Evolutionary conservation across 1,139 yeast species (phyloP).

Genomic region (Candida dubliniensis): DNA sequence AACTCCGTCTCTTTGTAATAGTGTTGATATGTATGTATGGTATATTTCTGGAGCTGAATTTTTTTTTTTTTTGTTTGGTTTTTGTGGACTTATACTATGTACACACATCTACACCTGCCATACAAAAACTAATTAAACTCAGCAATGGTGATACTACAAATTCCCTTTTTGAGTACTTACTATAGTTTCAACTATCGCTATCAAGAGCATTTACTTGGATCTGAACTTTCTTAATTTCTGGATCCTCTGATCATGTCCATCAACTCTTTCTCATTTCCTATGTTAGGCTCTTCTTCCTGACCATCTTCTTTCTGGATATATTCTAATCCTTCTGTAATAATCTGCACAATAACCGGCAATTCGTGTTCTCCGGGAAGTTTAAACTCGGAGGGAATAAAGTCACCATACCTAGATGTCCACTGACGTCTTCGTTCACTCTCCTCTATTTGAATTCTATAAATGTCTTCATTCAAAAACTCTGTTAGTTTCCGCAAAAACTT

Average conservation of each 20-base stretch:
- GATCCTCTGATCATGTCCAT: slow-evolving; percentile 21
- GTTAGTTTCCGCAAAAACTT: slow-evolving; percentile 33
- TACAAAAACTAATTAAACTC: no score
- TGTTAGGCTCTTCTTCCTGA: slow-evolving; percentile 16
- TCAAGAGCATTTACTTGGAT: no score
- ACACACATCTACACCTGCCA: no score
- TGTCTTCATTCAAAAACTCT: slow-evolving; percentile 35
- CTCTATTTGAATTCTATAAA: slow-evolving; percentile 33
- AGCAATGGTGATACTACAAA: no score
- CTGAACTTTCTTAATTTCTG: background rate
- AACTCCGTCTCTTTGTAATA: background rate
- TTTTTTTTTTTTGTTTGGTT: no score
- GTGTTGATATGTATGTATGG: no score
- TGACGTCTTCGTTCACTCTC: slow-evolving; percentile 36
- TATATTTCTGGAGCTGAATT: no score
- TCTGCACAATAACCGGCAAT: slow-evolving; percentile 43
- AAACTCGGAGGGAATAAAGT: slow-evolving; percentile 44
- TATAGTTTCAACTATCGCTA: no score
- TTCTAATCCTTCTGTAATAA: slow-evolving; percentile 45
- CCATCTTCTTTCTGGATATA: slow-evolving; percentile 25
- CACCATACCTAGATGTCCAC: slow-evolving; percentile 44
- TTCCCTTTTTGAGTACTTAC: no score
- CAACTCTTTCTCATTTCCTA: slow-evolving; percentile 25
- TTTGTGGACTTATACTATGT: no score
- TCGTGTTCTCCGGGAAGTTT: slow-evolving; percentile 40